These are phyloP conservation scores for Globisporangium paddicum DNA, from an alignment of 352 stramenopile genomes.

Conservation along the genomic window DNA sequence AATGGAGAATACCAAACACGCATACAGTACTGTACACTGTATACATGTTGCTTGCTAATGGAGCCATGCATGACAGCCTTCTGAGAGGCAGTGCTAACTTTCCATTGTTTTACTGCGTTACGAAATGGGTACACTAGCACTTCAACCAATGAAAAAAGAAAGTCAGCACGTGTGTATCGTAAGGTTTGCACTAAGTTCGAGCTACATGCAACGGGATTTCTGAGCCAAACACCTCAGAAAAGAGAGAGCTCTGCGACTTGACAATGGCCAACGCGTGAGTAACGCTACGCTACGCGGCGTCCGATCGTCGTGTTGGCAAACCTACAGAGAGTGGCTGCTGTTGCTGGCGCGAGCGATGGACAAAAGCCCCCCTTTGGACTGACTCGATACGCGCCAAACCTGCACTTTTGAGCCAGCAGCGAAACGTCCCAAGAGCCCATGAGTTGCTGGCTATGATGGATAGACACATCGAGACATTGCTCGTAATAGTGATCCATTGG, in stretches of 20 bases:
- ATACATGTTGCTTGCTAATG: not conserved
- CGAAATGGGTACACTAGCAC: slow-evolving; percentile 1
- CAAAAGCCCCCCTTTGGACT: not conserved
- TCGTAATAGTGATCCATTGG: not conserved
- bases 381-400: not conserved
- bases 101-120: not conserved
- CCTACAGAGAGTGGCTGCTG: not conserved
- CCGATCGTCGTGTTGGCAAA: not conserved
- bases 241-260: slow-evolving; percentile 1
- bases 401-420: not conserved
- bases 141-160: not conserved
- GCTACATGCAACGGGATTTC: too few species aligned
- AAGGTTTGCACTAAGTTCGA: not conserved
- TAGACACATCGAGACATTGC: not conserved
- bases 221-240: too few species aligned
- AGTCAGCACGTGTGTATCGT: not conserved
- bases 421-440: not conserved
- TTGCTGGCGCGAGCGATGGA: not conserved
- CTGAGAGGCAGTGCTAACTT: not conserved
- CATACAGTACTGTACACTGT: not conserved
- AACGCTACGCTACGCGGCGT: not conserved
- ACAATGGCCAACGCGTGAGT: not conserved
- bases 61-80: not conserved
- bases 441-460: not conserved
- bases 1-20: not conserved